Evolutionary conservation across 345 rosid genomes (phyloP).

Genomic region (Aquilaria yunnanensis): DNA sequence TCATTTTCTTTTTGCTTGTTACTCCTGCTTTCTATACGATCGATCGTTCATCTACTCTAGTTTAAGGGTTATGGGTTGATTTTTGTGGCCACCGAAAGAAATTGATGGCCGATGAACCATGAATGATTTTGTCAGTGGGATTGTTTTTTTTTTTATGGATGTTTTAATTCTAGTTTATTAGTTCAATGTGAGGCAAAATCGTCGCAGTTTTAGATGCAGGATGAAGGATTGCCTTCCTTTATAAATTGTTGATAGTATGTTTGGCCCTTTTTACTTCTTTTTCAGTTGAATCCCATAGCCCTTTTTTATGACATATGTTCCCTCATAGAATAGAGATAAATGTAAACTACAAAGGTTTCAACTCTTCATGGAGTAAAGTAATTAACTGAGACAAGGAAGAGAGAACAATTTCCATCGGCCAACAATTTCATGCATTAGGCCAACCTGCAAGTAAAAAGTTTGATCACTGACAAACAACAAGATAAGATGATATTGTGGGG

Average conservation of each 20-base stretch:
- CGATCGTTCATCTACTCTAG: too few species aligned
- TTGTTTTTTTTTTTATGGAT: background rate
- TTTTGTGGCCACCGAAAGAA: background rate
- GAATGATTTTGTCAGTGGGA: background rate
- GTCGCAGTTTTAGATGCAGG: background rate
- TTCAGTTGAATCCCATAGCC: constrained; percentile 53
- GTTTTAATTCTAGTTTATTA: background rate
- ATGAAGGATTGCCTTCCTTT: too few species aligned
- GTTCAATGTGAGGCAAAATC: background rate
- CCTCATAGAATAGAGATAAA: constrained; percentile 31
- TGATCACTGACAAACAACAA: constrained; percentile 2
- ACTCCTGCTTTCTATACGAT: too few species aligned
- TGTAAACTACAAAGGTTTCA: constrained; percentile 8
- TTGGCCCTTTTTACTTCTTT: constrained; percentile 63
- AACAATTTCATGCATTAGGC: constrained; percentile 29
- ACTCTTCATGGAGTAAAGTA: constrained; percentile 10
- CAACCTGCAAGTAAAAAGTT: constrained; percentile 48
- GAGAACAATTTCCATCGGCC: background rate
- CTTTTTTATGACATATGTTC: constrained; percentile 58
- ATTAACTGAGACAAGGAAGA: constrained; percentile 3
- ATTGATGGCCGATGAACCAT: background rate
- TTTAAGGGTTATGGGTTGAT: background rate
- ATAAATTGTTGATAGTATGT: constrained; percentile 27
- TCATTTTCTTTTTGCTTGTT: background rate
- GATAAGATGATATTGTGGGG: constrained; percentile 33